A percentile compares a stretch with the other conserved stretches of the same genome.
Conservation (phyloP, 2,329 filamentous ascomycete species). For the Sclerotiophoma versabilis region DNA sequence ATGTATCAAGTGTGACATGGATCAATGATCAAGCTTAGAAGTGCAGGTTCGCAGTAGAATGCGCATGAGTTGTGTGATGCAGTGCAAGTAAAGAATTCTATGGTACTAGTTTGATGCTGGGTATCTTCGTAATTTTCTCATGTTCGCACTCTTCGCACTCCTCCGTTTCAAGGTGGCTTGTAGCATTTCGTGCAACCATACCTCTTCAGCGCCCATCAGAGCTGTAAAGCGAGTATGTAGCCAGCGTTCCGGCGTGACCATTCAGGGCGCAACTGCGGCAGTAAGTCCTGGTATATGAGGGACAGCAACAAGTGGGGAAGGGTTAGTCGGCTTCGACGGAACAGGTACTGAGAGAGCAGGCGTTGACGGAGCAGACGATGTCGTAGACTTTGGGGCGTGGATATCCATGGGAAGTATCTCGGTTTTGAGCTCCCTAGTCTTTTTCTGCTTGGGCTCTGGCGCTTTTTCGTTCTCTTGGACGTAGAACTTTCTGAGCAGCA, state of each 20-base stretch:
- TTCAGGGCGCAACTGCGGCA: constrained; percentile 2
- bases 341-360: constrained; percentile 23
- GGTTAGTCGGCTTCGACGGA: constrained; percentile 4
- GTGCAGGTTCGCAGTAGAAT: not conserved
- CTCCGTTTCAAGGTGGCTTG: not conserved
- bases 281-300: constrained; percentile 12
- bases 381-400: constrained; percentile 44
- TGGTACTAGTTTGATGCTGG: constrained; percentile 4
- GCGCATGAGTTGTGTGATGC: not conserved
- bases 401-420: constrained; percentile 59
- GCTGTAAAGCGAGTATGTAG: not conserved
- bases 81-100: not conserved
- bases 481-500: constrained; percentile 90
- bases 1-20: no score
- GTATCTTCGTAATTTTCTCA: not conserved
- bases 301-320: constrained; percentile 6
- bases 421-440: constrained; percentile 68
- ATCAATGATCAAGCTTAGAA: no score
- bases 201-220: not conserved
- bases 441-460: constrained; percentile 70
- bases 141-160: not conserved
- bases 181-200: not conserved
- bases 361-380: constrained; percentile 25
- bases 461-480: constrained; percentile 95
- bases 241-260: not conserved